These are phyloP conservation scores for Cytidiella melzeri DNA, from an alignment of 768 basidiomycete genomes.

Conservation along the genomic window DNA sequence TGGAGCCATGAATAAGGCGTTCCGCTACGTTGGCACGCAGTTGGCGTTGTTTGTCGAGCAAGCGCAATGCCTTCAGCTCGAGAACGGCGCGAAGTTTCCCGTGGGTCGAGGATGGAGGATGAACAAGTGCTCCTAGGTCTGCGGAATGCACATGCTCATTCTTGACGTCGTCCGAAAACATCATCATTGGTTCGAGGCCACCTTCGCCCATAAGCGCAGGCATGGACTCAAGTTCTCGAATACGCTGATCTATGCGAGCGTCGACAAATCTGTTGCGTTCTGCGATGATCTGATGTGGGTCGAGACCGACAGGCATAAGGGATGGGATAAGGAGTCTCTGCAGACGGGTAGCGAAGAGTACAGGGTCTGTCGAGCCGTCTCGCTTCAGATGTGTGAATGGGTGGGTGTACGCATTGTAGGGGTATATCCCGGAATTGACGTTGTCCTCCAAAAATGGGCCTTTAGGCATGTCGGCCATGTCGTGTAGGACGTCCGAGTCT, in stretches of 20 bases:
- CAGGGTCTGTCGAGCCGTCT: constrained; percentile 50
- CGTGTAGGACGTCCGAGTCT: constrained; percentile 50
- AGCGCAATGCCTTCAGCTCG: constrained; percentile 83
- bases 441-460: constrained; percentile 78
- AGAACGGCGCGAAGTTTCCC: constrained; percentile 88
- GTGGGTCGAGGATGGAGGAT: constrained; percentile 59
- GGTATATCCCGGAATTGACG: constrained; percentile 74
- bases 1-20: constrained; percentile 79
- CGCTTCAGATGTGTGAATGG: constrained; percentile 80
- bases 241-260: constrained; percentile 81
- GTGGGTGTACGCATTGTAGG: constrained; percentile 85
- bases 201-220: constrained; percentile 79
- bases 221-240: constrained; percentile 76
- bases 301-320: constrained; percentile 85
- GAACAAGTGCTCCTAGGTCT: constrained; percentile 34
- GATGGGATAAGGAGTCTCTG: constrained; percentile 83
- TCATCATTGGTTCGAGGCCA: constrained; percentile 46
- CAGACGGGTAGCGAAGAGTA: constrained; percentile 62
- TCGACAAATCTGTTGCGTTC: constrained; percentile 92
- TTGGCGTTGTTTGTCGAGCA: constrained; percentile 88
- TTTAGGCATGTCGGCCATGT: constrained; percentile 58
- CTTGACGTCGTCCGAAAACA: constrained; percentile 27
- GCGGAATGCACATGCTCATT: constrained; percentile 30
- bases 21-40: constrained; percentile 83
- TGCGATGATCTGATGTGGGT: constrained; percentile 84